These are phyloP conservation scores for Talaromyces thailandensis DNA, from an alignment of 495 filamentous ascomycete species.

Conservation along the genomic window DNA sequence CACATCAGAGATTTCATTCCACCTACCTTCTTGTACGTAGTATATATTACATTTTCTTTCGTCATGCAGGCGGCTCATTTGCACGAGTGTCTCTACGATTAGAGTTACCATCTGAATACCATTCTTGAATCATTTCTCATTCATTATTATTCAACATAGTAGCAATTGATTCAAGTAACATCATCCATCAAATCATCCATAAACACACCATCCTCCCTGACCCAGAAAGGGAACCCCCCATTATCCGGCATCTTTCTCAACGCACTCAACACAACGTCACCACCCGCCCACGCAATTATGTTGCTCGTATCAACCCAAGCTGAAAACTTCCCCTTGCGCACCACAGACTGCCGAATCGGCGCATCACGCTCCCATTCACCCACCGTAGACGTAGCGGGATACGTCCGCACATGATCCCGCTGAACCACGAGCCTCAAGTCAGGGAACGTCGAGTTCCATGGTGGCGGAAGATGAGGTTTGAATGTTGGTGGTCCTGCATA, in stretches of 20 bases:
- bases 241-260: constrained; percentile 5
- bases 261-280: constrained; percentile 11
- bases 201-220: constrained; percentile 1
- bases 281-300: not conserved
- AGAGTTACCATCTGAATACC: not conserved
- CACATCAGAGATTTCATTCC: not conserved
- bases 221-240: constrained; percentile 6
- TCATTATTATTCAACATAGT: not conserved
- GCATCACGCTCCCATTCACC: constrained; percentile 48
- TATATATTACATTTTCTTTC: constrained; percentile 1
- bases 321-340: constrained; percentile 30
- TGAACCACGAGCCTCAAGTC: constrained; percentile 38
- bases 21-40: not conserved
- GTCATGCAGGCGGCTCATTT: not conserved
- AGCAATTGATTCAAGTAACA: not conserved
- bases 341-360: constrained; percentile 28
- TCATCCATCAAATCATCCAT: constrained; percentile 8
- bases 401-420: constrained; percentile 36
- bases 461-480: constrained; percentile 31
- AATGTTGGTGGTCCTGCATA: constrained; percentile 22
- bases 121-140: not conserved
- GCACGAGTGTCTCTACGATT: not conserved
- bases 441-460: constrained; percentile 38
- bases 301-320: constrained; percentile 33
- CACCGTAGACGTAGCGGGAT: constrained; percentile 43